Evolutionary conservation across 495 filamentous ascomycete genomes (phyloP).

Genomic region (Penicillium psychrofluorescens): DNA sequence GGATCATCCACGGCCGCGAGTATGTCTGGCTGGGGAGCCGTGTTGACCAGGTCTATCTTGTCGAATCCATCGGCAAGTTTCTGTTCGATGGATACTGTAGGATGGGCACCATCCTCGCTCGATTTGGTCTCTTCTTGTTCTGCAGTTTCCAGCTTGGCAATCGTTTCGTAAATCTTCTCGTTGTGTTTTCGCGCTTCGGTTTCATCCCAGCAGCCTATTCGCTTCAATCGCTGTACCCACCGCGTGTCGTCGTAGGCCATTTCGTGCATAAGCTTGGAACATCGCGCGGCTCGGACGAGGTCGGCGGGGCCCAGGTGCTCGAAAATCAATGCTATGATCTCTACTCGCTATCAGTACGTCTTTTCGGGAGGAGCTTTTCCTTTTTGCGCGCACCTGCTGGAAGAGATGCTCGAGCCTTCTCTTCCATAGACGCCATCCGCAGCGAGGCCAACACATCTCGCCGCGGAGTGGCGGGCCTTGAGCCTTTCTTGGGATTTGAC

Average conservation of each 20-base stretch:
- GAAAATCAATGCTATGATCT: constrained; percentile 82
- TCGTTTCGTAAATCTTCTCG: constrained; percentile 64
- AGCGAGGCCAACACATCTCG: constrained; percentile 65
- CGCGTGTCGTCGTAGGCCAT: constrained; percentile 99
- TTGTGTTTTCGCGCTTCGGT: constrained; percentile 70
- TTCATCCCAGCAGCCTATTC: constrained; percentile 92
- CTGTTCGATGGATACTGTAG: constrained; percentile 7
- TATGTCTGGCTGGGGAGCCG: constrained; percentile 8
- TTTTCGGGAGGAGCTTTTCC: neutral
- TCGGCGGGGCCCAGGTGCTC: constrained; percentile 82
- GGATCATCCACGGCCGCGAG: constrained; percentile 26
- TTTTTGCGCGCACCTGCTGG: constrained; percentile 58
- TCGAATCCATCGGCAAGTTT: constrained; percentile 59
- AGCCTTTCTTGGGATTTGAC: constrained; percentile 58
- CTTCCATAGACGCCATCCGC: constrained; percentile 65
- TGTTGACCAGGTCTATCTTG: constrained; percentile 45
- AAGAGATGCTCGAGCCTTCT: constrained; percentile 64
- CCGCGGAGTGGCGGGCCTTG: constrained; percentile 39
- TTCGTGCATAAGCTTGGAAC: constrained; percentile 83
- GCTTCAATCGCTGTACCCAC: constrained; percentile 78
- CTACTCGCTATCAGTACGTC: constrained; percentile 33
- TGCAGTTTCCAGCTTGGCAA: constrained; percentile 51
- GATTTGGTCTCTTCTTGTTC: constrained; percentile 37
- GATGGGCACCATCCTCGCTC: constrained; percentile 4
- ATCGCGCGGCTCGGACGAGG: constrained; percentile 77